Base-by-base conservation (phyloP, 1,284 basidiomycete species). In the Phaffia rhodozyma region DNA sequence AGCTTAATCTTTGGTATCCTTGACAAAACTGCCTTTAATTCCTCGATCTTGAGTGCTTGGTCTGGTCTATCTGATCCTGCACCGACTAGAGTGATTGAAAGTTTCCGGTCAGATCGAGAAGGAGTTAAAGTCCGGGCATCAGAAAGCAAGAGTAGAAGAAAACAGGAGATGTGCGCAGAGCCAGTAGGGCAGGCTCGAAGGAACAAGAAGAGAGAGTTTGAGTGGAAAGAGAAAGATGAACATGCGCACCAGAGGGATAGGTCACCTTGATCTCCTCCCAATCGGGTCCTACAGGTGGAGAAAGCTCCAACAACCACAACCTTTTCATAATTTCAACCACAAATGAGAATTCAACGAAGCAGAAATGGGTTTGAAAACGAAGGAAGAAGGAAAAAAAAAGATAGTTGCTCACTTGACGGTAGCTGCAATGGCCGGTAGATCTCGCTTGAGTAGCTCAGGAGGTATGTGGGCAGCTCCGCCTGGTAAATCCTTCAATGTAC, bases 231-330 rank as follows among this genome's bases (percentile, higher is more conserved):
- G 38, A 43, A 16, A 7, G 16, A 43, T 5, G 9, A 34, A 38
- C 27, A 55, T 49, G 66, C 75, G 66, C 61, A 79, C 80, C 77
- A 48, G 80, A 81, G 5, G 89, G 89, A 71, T 93, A 93, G 16
- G 93, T 70, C 68, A 85, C 86, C 68, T 89, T 82, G 67, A 91
- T 80, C 43, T 92, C 90, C 62, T 92, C 89, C 88, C 89, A 94
- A 71, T 94, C 90, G 79, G 87, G 79, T 13, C 83, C 84, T 38
- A 92, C 73, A 32, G 91, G 88, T 11, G 89, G 89, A 72, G 89
- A 84, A 30, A 94, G 81, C 73, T 94, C 89, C 38, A 93, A 79
- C 50, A 85, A 74, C 86, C 90, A 97, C 9, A 96, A 77, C 76
- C 68, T 67, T 25, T 0, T 13, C 5, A 4, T 16, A 43, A 43